These are phyloP conservation scores for Phytophthora sansomeana DNA, from an alignment of 352 stramenopile genomes.

Conservation along the genomic window DNA sequence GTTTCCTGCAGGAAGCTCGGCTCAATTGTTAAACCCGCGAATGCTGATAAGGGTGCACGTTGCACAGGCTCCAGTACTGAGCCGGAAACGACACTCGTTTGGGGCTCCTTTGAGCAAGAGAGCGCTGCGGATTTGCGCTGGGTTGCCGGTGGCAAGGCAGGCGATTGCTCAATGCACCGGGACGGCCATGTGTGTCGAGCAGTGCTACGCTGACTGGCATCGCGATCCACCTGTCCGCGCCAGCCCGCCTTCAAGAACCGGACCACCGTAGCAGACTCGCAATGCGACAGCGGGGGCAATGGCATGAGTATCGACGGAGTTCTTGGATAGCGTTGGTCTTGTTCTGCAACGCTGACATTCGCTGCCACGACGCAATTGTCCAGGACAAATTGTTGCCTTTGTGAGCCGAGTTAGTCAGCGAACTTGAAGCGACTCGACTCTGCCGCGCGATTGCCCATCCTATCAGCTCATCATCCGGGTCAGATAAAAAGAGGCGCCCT, in stretches of 20 bases:
- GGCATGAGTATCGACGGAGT: neutral
- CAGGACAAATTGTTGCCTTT: neutral
- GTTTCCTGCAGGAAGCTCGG: neutral
- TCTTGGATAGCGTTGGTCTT: neutral
- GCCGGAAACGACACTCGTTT: neutral
- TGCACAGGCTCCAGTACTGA: no score
- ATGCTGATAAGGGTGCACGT: slow-evolving; percentile 20
- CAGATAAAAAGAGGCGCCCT: neutral
- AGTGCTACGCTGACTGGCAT: slow-evolving; percentile 25
- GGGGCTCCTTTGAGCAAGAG: neutral
- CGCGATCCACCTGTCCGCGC: slow-evolving; percentile 1
- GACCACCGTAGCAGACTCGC: neutral
- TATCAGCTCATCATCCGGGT: slow-evolving; percentile 23
- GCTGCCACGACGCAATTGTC: no score
- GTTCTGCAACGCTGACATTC: no score
- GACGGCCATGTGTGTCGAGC: slow-evolving; percentile 6
- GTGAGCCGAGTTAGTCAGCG: slow-evolving; percentile 5
- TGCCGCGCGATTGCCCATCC: slow-evolving; percentile 20
- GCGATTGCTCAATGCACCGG: neutral
- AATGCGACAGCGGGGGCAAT: neutral
- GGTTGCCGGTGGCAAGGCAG: slow-evolving; percentile 5
- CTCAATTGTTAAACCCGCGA: slow-evolving; percentile 12
- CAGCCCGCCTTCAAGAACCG: slow-evolving; percentile 9
- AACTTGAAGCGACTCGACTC: slow-evolving; percentile 15
- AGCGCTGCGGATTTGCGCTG: slow-evolving; percentile 7